phyloP scores from a whole-genome alignment of 1,284 basidiomycete genomes.

The Exobasidium rhododendri region DNA sequence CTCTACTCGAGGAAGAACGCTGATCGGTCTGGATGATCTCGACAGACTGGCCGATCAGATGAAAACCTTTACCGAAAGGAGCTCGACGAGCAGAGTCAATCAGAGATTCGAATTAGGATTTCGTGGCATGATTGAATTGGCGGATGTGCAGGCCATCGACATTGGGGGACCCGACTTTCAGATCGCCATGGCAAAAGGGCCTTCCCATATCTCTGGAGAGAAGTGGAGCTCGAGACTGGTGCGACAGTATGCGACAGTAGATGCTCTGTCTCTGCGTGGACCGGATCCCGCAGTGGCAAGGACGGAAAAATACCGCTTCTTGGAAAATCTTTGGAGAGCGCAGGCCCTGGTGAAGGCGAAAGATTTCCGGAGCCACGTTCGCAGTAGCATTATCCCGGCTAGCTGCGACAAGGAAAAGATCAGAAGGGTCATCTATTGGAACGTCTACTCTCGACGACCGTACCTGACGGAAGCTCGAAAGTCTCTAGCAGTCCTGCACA shows the following conservation, averaged over 20 bases:
- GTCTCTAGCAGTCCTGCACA: constrained; percentile 27
- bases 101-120: constrained; percentile 76
- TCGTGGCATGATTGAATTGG: constrained; percentile 79
- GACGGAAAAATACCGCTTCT: constrained; percentile 46
- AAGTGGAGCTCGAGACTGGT: constrained; percentile 34
- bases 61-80: constrained; percentile 52
- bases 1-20: constrained; percentile 67
- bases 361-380: constrained; percentile 29
- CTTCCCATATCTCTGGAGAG: constrained; percentile 33
- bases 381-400: constrained; percentile 27
- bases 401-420: constrained; percentile 23
- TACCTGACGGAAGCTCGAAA: constrained; percentile 28
- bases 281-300: constrained; percentile 22
- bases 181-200: constrained; percentile 57
- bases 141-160: constrained; percentile 70
- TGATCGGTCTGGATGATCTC: constrained; percentile 81
- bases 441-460: constrained; percentile 26
- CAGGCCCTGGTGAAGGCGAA: constrained; percentile 45
- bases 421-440: constrained; percentile 41
- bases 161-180: constrained; percentile 66
- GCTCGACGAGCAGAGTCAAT: constrained; percentile 28
- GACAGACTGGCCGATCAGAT: constrained; percentile 63
- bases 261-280: constrained; percentile 19
- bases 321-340: constrained; percentile 49
- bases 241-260: constrained; percentile 38